Conservation (phyloP, 2,329 filamentous ascomycete species). For the Bimuria novae-zelandiae region DNA sequence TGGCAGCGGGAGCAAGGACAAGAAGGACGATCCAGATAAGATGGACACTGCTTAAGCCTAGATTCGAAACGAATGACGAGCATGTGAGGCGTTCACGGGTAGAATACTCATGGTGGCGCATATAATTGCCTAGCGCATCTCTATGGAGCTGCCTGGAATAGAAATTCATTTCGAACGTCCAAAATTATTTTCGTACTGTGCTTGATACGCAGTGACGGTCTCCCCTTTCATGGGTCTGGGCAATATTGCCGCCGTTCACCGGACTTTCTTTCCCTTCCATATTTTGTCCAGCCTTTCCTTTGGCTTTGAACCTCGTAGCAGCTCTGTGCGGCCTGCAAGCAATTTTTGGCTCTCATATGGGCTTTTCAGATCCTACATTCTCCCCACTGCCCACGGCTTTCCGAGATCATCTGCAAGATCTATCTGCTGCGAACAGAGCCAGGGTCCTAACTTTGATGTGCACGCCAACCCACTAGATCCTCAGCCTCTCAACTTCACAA, state of each 20-base stretch:
- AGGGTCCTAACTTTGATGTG: background rate
- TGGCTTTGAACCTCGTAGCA: background rate
- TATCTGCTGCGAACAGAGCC: background rate
- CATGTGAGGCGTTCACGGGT: slow-evolving; percentile 33
- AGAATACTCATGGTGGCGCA: slow-evolving; percentile 28
- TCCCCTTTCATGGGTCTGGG: too few relatives aligned
- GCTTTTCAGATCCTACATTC: too few relatives aligned
- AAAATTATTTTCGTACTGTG: background rate
- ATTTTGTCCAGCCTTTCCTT: background rate
- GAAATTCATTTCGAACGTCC: background rate
- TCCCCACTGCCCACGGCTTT: too few relatives aligned
- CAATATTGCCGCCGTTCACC: too few relatives aligned
- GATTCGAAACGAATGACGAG: slow-evolving; percentile 9
- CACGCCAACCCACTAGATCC: background rate
- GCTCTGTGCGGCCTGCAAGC: background rate
- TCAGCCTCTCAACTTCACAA: slow-evolving; percentile 63
- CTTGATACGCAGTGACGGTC: background rate
- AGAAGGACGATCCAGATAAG: slow-evolving; percentile 68
- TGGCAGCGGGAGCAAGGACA: slow-evolving; percentile 55
- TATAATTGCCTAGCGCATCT: background rate
- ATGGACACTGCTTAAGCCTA: slow-evolving; percentile 83
- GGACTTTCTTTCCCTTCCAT: too few relatives aligned
- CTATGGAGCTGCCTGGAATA: background rate
- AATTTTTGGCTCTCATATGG: background rate
- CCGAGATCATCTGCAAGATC: too few relatives aligned